Base-by-base conservation (phyloP, 2,329 filamentous ascomycete genomes). In the Sporothrix brunneoviolacea region DNA sequence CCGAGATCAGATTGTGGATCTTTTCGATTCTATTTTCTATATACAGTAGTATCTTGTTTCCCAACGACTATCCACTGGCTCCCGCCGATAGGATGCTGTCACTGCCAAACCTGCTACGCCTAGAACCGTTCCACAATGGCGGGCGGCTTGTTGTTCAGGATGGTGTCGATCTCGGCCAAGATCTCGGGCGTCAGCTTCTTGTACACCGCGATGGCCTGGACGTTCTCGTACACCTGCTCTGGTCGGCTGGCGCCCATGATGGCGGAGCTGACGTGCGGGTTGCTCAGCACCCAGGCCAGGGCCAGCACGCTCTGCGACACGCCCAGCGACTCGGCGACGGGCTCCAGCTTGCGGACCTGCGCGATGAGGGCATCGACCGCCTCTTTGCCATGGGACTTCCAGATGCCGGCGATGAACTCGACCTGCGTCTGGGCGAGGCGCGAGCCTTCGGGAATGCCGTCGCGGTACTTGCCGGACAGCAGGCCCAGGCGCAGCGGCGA, bases 281-380 rank as follows among this genome's bases (percentile, higher is more conserved):
- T 84, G 61, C 72, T 77, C 43, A 84, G 67, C 13, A 80, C 76
- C 80, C 81, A 84, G 2, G 79, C 80, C 42, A 83, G 68, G 0
- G 80, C 79, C 38, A 84, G 68, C 47, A 72, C 70, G 59, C 69
- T 71, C 66, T 72, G 65, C 63, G 77, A 80, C 53, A 83, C 71
- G 12, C 76, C 81, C 36, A 89, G 68, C 58, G 73, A 75, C 49
- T 86, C 75, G 3, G 86, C 84, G 55, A 90, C 75, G 45, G 78
- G 71, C 71, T 78, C 68, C 54, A 82, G 67, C 60, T 74, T 72
- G 58, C 74, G 77, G 50, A 86, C 79, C 63, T 77, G 76, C 61
- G 73, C 70, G 55, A 78, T 66, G 4, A 71, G 72, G 60, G 68
- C 66, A 57, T 73, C 70, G 65, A 79, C 79, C 59, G 75, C 70